A percentile compares a stretch with the other conserved stretches of the same genome.
Conservation (phyloP, 2,329 filamentous ascomycete genomes). For the Colletotrichum zoysiae region DNA sequence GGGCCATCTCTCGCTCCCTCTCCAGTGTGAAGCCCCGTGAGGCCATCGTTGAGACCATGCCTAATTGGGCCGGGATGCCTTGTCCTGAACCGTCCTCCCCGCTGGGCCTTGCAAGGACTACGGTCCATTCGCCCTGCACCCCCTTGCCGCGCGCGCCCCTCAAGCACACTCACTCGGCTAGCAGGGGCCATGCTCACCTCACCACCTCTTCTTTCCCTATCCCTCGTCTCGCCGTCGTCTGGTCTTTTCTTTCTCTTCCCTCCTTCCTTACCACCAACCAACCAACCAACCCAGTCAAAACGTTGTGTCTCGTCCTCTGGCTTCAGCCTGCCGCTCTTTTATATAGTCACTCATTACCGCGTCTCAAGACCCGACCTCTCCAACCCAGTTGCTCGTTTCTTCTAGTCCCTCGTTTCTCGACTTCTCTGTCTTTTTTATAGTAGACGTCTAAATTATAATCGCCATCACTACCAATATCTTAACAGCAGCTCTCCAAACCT, state of each 20-base stretch:
- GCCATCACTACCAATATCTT: slow-evolving; percentile 4
- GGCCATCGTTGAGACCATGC: slow-evolving; percentile 9
- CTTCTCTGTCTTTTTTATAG: slow-evolving; percentile 23
- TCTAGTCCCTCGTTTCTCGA: slow-evolving; percentile 39
- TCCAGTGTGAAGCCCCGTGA: background rate
- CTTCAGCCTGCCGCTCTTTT: slow-evolving; percentile 42
- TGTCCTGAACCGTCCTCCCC: slow-evolving; percentile 6
- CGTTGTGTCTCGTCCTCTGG: slow-evolving; percentile 37
- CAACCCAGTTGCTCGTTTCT: slow-evolving; percentile 24
- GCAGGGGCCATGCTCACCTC: slow-evolving; percentile 31
- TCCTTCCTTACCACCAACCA: slow-evolving; percentile 34
- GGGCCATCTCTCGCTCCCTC: slow-evolving; percentile 6
- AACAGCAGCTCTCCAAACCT: slow-evolving; percentile 36
- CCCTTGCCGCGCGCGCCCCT: slow-evolving; percentile 40
- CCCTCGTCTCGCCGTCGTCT: slow-evolving; percentile 34
- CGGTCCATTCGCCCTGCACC: slow-evolving; percentile 24
- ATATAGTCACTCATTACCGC: slow-evolving; percentile 42
- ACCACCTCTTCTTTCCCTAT: slow-evolving; percentile 36
- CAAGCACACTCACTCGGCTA: slow-evolving; percentile 21
- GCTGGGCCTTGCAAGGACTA: slow-evolving; percentile 15
- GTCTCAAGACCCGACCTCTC: slow-evolving; percentile 25
- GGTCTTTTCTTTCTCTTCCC: slow-evolving; percentile 31
- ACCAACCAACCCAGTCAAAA: slow-evolving; percentile 33
- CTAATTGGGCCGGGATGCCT: slow-evolving; percentile 14
- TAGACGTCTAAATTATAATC: slow-evolving; percentile 36